Conservation (phyloP, 176 grass and related monocot genomes). For the Oryza glaberrima region DNA sequence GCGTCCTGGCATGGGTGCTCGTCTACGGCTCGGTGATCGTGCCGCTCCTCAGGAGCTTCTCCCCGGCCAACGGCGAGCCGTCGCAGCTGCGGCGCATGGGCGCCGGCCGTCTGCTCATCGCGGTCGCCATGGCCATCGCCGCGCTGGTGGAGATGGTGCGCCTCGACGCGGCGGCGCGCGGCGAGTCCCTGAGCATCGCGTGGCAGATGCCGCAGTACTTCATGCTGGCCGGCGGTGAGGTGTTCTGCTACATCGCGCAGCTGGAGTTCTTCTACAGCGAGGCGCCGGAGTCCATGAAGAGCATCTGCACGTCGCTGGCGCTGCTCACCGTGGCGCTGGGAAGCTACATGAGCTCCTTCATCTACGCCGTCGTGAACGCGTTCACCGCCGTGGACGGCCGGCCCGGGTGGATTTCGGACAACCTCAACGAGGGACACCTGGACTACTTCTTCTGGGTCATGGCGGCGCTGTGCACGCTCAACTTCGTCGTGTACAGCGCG, state of each 20-base stretch:
- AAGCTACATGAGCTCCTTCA: conserved; percentile 70
- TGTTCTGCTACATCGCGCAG: conserved; percentile 71
- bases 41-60: conserved; percentile 31
- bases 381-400: conserved; percentile 36
- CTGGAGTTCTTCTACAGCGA: conserved; percentile 87
- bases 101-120: conserved; percentile 61
- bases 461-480: conserved; percentile 52
- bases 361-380: conserved; percentile 49
- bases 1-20: conserved; percentile 56
- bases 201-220: conserved; percentile 85
- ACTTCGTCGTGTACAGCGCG: conserved; percentile 59
- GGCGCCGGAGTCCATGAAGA: conserved; percentile 81
- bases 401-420: conserved; percentile 67
- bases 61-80: conserved; percentile 33
- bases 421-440: conserved; percentile 64
- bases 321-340: conserved; percentile 70
- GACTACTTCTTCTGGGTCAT: conserved; percentile 71
- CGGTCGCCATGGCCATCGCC: conserved; percentile 57
- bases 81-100: conserved; percentile 72
- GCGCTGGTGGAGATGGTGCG: conserved; percentile 58
- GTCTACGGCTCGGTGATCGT: conserved; percentile 52
- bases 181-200: conserved; percentile 48
- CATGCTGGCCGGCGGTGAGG: conserved; percentile 56
- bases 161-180: conserved; percentile 26
- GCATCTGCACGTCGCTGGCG: conserved; percentile 64